Base-by-base conservation (phyloP, 1,284 basidiomycete genomes). In the Dichomitus squalens region DNA sequence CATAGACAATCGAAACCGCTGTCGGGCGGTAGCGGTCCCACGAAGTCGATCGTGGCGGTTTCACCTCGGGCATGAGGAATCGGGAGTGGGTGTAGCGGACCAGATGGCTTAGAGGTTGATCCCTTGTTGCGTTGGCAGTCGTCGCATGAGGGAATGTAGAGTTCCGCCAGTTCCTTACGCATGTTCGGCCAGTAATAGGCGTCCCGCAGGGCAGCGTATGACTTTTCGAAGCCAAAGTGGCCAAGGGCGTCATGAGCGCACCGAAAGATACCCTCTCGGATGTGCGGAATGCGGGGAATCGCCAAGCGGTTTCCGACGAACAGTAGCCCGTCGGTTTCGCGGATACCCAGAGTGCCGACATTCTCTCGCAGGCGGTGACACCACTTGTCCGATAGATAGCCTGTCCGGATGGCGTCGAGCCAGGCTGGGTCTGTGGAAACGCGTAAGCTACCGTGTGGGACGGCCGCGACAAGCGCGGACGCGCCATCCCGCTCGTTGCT, bases 101-200 rank as follows among this genome's bases (percentile, higher is more conserved):
- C 39, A 44, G 7, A 60, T 56, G 60, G 55, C 20, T 64, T 59
- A 2, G 18, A 21, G 0, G 57, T 67, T 14, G 25, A 27, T 0
- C 46, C 36, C 34, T 71, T 70, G 57, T 70, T 70, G 0, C 57
- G 53, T 48, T 68, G 63, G 29, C 68, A 69, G 3, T 53, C 52
- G 0, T 36, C 35, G 34, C 64, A 69, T 4, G 51, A 49, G 2
- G 60, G 65, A 2, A 70, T 54, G 44, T 70, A 72, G 0, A 58
- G 35, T 4, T 44, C 6, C 25, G 72, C 66, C 0, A 77, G 63
- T 25, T 76, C 71, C 0, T 34, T 18, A 0, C 64, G n/a, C 75
- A 79, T 79, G 18, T 69, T 61, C 0, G 74, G 76, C 78, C 77
- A 80, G 60, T 76, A 79, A 49, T 72, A 79, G 0, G 68, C 66